Evolutionary conservation across 176 grass and related monocot species (phyloP).

Genomic region (Juncus inflexus): DNA sequence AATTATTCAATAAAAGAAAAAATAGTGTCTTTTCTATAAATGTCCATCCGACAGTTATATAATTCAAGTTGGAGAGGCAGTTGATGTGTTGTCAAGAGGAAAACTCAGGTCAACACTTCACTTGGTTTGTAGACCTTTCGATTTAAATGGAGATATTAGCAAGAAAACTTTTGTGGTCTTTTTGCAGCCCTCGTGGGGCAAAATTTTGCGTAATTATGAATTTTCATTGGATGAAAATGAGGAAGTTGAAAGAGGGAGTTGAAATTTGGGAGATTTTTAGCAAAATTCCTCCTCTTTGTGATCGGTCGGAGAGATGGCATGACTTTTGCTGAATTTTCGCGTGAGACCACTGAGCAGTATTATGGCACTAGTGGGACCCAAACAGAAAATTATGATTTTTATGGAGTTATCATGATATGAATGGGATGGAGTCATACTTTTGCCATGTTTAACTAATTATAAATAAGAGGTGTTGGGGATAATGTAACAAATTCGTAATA

Average conservation of each 20-base stretch:
- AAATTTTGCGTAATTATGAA: conserved; percentile 42
- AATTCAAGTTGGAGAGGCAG: conserved; percentile 78
- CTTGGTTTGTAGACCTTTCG: conserved; percentile 49
- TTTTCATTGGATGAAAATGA: conserved; percentile 16
- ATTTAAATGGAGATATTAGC: conserved; percentile 45
- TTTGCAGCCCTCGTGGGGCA: conserved; percentile 76
- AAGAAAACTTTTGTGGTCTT: conserved; percentile 85
- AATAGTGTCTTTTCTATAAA: conserved; percentile 55
- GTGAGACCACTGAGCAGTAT: conserved; percentile 83
- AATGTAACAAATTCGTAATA: too few relatives aligned
- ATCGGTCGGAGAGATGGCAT: conserved; percentile 71
- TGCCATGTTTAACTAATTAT: too few relatives aligned
- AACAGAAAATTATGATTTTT: too few relatives aligned
- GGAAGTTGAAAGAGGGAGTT: conserved; percentile 33
- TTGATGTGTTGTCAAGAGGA: conserved; percentile 64
- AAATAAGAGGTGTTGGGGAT: too few relatives aligned
- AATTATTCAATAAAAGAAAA: conserved; percentile 48
- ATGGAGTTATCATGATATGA: too few relatives aligned
- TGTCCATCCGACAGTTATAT: conserved; percentile 64
- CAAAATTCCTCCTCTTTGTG: conserved; percentile 57
- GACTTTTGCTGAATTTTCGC: conserved; percentile 89
- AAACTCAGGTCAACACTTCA: conserved; percentile 77
- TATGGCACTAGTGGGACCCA: conserved; percentile 68
- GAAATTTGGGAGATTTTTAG: conserved; percentile 39
- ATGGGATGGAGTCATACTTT: too few relatives aligned